Evolutionary conservation across 2,329 filamentous ascomycete genomes (phyloP).

Genomic region (Aspergillus spinulosporus): DNA sequence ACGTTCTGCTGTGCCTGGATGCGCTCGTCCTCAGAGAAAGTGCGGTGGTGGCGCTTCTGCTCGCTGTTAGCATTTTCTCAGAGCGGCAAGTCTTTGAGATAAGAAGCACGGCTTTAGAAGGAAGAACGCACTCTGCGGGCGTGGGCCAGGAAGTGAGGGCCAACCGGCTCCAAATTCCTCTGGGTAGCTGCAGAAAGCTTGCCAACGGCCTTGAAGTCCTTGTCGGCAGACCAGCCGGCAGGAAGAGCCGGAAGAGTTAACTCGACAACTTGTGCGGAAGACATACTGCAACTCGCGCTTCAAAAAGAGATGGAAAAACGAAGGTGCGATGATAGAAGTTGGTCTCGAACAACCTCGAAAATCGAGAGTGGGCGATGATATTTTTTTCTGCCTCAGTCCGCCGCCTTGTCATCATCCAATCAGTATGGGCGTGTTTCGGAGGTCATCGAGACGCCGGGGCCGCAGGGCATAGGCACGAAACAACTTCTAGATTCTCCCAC

Average conservation of each 20-base stretch:
- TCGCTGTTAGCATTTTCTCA: conserved; percentile 21
- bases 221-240: conserved; percentile 76
- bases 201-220: conserved; percentile 85
- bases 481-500: not conserved
- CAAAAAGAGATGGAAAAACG: not conserved
- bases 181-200: conserved; percentile 74
- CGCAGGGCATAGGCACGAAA: not conserved
- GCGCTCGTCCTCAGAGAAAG: conserved; percentile 96
- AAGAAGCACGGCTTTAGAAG: not conserved
- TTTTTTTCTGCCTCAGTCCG: conserved; percentile 39
- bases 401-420: conserved; percentile 33
- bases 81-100: not conserved
- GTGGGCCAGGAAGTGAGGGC: conserved; percentile 96
- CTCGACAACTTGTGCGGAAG: conserved; percentile 52
- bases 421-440: conserved; percentile 28
- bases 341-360: conserved; percentile 13
- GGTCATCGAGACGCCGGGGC: conserved; percentile 15
- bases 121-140: conserved; percentile 72
- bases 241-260: conserved; percentile 69
- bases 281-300: conserved; percentile 54
- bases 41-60: conserved; percentile 83
- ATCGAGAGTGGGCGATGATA: conserved; percentile 14
- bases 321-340: conserved; percentile 7
- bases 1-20: conserved; percentile 93
- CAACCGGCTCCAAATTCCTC: conserved; percentile 91